Evolutionary conservation across 306 rosid species (phyloP), one percentile per base, ranked within the genome.

Genomic region (Castanospermum australe): DNA sequence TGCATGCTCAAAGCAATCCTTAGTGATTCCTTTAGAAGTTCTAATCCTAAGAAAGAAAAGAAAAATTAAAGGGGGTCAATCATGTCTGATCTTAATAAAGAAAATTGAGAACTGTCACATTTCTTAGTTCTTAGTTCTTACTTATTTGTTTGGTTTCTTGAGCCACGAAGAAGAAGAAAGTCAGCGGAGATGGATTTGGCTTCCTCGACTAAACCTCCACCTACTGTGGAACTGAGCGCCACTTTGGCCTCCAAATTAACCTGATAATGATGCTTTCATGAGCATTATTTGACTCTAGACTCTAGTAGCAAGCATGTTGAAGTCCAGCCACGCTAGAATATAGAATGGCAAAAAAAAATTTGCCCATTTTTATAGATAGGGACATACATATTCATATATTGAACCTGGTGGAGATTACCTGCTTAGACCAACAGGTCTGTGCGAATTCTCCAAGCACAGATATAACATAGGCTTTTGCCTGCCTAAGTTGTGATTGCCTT

Each of bases 391-490:
- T 57, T 44, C 10, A 5, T 24, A 59, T 59, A 35, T 33, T 55
- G 55, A 70, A 57, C 33, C 41, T 8, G 48, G 74, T 24, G 22
- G 47, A 56, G 25, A 35, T 67, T 79, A 92, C 99, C 94, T 91
- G 97, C 65, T 89, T 92, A 36, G 90, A 87, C 82, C 91, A 93
- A 83, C 94, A 87, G 0, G 82, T 79, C 13, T 82, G 44, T 47
- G 98, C 87, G 20, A 92, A 95, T 84, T 95, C 99, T 72, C 86
- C 98, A 12, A 95, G 98, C 83, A 95, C 80, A 18, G 98, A 95
- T 88, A 95, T 92, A 52, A 92, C 96, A 65, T 84, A 84, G 9
- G 98, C 94, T 83, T 95, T 95, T 18, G 94, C 94, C 76, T 87
- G 94, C 30, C 99, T 89, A 79, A 95, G 89, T 61, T 85, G 93